A percentile compares a stretch with the other conserved stretches of the same genome.
phyloP scores from a whole-genome alignment of 306 rosid genomes.

The Morella rubra region DNA sequence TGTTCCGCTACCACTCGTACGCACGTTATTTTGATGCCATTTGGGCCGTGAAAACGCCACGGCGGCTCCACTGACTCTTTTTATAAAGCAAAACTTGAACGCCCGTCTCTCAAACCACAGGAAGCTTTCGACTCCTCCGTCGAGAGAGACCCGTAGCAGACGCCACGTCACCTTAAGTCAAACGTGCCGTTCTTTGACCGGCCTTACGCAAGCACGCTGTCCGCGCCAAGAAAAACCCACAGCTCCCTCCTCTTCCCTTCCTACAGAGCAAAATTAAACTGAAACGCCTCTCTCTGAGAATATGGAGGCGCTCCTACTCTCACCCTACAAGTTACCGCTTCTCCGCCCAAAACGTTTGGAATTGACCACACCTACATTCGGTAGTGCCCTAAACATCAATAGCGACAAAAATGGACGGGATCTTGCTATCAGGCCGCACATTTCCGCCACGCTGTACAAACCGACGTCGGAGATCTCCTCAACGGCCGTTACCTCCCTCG shows the following conservation, averaged over 20 bases:
- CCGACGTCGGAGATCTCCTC: constrained; percentile 26
- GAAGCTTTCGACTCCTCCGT: no score
- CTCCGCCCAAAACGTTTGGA: constrained; percentile 21
- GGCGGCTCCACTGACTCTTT: no score
- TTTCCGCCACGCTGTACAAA: constrained; percentile 51
- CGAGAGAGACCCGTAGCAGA: no score
- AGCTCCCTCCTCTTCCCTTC: neutral
- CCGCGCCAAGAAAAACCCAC: neutral
- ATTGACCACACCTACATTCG: neutral
- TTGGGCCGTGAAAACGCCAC: no score
- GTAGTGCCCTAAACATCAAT: constrained; percentile 5
- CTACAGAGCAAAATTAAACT: neutral
- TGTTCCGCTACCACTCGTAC: no score
- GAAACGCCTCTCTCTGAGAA: neutral
- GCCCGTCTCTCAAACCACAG: no score
- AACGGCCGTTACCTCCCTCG: constrained; percentile 16
- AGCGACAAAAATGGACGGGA: neutral
- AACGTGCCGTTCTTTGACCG: no score
- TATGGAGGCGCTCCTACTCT: constrained; percentile 58
- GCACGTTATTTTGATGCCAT: no score
- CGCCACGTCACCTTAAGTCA: no score
- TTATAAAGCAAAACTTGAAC: no score
- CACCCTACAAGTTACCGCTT: constrained; percentile 28
- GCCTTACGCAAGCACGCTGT: no score
- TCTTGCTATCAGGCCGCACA: constrained; percentile 18